Conservation (phyloP, 495 filamentous ascomycete species). For the Gamarada debralockiae region DNA sequence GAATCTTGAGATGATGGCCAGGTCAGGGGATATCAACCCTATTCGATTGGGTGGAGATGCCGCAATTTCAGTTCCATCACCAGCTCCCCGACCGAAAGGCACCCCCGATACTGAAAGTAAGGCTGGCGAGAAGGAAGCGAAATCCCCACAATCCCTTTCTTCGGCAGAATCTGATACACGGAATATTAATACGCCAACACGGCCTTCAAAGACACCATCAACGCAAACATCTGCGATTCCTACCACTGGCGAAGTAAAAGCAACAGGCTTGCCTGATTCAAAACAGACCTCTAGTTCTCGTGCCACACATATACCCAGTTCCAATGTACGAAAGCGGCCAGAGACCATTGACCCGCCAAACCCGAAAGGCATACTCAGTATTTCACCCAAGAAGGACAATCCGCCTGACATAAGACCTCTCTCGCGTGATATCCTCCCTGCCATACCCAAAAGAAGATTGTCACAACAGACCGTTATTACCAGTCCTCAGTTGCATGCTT, state of each 20-base stretch:
- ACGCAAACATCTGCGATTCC: background rate
- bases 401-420: conserved; percentile 6
- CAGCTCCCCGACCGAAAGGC: background rate
- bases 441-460: conserved; percentile 10
- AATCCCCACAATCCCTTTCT: too few relatives aligned
- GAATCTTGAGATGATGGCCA: conserved; percentile 13
- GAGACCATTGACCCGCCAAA: conserved; percentile 23
- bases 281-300: background rate
- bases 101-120: background rate
- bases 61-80: background rate
- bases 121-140: background rate
- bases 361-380: conserved; percentile 21
- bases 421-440: background rate
- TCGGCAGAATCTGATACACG: too few relatives aligned
- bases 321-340: conserved; percentile 1
- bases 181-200: too few relatives aligned
- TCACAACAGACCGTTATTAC: conserved; percentile 14
- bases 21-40: background rate
- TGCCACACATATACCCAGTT: background rate
- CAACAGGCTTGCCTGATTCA: background rate
- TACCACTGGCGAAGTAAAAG: background rate
- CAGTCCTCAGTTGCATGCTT: conserved; percentile 5
- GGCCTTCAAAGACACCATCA: background rate
- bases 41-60: background rate
- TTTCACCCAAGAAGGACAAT: conserved; percentile 13